Conservation (phyloP, 1,284 basidiomycete species). For the Ganoderma sinense region DNA sequence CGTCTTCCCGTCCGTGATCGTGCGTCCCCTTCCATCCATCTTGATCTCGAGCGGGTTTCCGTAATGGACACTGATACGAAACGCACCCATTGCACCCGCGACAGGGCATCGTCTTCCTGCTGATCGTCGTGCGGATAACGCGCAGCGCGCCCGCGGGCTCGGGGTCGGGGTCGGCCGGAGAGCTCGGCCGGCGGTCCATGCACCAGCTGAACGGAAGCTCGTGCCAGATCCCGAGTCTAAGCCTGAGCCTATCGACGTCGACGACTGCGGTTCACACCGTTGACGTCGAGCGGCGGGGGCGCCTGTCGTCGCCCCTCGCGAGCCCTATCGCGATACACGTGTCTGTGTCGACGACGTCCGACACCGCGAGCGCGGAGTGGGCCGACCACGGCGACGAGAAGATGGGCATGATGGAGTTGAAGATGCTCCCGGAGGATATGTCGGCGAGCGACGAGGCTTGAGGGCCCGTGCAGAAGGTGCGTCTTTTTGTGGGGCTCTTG, state of each 20-base stretch:
- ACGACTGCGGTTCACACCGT: background rate
- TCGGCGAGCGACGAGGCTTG: background rate
- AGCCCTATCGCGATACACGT: slow-evolving; percentile 2
- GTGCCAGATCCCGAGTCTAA: background rate
- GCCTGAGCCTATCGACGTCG: background rate
- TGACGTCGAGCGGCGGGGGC: slow-evolving; percentile 2
- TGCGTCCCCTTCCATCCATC: slow-evolving; percentile 12
- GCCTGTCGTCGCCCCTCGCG: background rate
- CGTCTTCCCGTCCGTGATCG: slow-evolving; percentile 28
- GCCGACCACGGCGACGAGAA: background rate
- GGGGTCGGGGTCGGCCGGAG: background rate
- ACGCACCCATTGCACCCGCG: background rate
- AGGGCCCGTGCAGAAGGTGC: background rate
- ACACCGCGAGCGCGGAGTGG: background rate
- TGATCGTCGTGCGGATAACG: slow-evolving; percentile 28
- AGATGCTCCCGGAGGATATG: background rate
- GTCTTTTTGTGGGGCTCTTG: background rate
- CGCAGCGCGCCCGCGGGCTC: background rate
- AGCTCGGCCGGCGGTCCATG: background rate
- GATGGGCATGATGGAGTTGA: background rate
- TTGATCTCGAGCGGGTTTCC: background rate
- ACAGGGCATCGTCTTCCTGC: slow-evolving; percentile 29
- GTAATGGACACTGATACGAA: background rate
- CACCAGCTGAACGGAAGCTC: slow-evolving; percentile 6
- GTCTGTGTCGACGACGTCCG: slow-evolving; percentile 5